phyloP scores from a whole-genome alignment of 2,329 filamentous ascomycete species.

The Beauveria bassiana region DNA sequence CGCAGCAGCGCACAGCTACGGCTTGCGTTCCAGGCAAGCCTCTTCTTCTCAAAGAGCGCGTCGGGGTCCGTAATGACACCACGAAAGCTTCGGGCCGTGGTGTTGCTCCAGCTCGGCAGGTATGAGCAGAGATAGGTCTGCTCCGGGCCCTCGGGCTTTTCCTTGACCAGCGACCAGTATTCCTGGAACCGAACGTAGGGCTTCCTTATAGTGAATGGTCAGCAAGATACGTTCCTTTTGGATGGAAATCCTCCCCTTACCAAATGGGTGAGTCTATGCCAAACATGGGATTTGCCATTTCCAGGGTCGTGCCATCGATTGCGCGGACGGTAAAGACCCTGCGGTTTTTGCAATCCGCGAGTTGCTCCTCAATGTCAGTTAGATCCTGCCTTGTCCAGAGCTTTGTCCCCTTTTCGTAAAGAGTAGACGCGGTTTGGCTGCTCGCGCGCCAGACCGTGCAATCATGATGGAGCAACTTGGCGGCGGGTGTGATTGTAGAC shows the following conservation, averaged over 20 bases:
- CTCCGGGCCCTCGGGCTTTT: background rate
- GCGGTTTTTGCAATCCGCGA: background rate
- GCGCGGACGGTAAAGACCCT: background rate
- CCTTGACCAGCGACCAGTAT: slow-evolving; percentile 3
- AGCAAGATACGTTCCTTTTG: background rate
- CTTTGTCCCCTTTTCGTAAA: slow-evolving; percentile 4
- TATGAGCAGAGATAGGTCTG: slow-evolving; percentile 2
- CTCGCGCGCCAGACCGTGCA: slow-evolving; percentile 10
- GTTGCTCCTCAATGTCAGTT: background rate
- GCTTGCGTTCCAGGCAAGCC: background rate
- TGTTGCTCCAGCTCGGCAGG: background rate
- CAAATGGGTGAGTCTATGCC: background rate
- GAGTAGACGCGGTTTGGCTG: background rate
- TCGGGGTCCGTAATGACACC: background rate
- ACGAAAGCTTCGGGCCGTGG: background rate
- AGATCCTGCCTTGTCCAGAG: slow-evolving; percentile 1
- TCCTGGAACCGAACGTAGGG: slow-evolving; percentile 7
- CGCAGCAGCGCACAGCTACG: background rate
- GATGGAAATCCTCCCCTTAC: background rate
- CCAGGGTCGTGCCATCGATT: background rate
- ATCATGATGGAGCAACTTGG: background rate
- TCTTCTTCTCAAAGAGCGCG: background rate
- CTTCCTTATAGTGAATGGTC: background rate
- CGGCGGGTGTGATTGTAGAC: no score
- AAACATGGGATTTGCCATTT: background rate